Evolutionary conservation across 106 monocot species (phyloP), one percentile per base, ranked within the genome.

Genomic region (Dactylorhiza incarnata): DNA sequence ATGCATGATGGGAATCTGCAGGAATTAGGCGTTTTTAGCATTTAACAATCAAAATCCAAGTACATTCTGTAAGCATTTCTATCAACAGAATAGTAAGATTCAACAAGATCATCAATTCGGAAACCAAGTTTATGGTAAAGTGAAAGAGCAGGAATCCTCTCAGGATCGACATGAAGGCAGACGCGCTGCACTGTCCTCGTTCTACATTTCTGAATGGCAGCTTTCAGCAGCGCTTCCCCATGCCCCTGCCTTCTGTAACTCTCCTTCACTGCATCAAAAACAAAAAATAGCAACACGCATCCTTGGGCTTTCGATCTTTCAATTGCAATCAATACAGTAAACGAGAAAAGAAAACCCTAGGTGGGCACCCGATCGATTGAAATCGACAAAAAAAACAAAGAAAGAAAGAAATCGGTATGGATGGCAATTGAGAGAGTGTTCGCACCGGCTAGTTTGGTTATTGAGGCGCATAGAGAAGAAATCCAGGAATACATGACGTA

Each of bases 381-480:
- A 44, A 71, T 11, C 23, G 22, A 6, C 0, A 23, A 48, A 8
- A 72, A 9, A 48, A 5, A 23, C n/a, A n/a, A n/a, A n/a, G n/a
- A 49, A 5, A 49, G 22, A 1, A 72, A 12, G 3, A 48, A 65
- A 48, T 48, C 20, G 49, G 17, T 37, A 51, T 45, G 29, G 13
- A 70, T 15, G 6, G 15, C 25, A 16, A 68, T 65, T 7, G 26
- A 68, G 24, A 6, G 52, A n/a, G 37, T 37, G 10, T 13, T 17
- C 83, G 75, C 19, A 99, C 94, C 99, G 7, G 99, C 99, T 20
- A 94, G 99, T 76, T 99, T 99, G 80, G 99, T 91, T 79, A 99
- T 94, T 49, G 94, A 94, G 62, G 99, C 91, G 71, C 89, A 91
- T 16, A 94, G 77, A 49, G 97, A 91, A 15, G 94, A 85, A 76